Evolutionary conservation across 1,284 basidiomycete species (phyloP).

Genomic region (Spongispora temasekensis): DNA sequence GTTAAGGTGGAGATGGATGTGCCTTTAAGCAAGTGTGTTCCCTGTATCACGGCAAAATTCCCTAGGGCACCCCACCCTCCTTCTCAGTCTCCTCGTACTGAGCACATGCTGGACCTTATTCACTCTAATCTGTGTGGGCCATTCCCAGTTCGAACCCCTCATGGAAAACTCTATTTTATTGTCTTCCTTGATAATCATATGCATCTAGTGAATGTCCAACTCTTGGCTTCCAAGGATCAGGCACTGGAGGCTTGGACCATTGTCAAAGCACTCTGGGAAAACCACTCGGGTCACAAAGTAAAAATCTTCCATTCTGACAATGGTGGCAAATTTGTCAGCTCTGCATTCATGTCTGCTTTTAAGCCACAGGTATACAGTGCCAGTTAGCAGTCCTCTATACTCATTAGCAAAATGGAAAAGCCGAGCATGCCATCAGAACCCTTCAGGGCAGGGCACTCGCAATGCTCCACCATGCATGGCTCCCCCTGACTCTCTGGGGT

Average conservation of each 20-base stretch:
- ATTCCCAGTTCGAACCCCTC: background rate
- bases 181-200: slow-evolving; percentile 1
- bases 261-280: background rate
- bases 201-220: background rate
- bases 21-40: background rate
- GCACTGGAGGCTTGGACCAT: background rate
- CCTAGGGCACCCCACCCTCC: background rate
- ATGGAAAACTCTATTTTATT: background rate
- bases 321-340: background rate
- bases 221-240: background rate
- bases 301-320: background rate
- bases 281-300: background rate
- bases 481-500: background rate
- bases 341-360: background rate
- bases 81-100: background rate
- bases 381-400: background rate
- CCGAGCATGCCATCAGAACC: background rate
- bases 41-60: background rate
- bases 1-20: background rate
- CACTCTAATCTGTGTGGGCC: slow-evolving; percentile 1
- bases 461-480: rapidly evolving
- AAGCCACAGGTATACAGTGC: background rate
- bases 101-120: background rate
- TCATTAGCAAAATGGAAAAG: slow-evolving; percentile 1
- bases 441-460: background rate